These are phyloP conservation scores for Fimicolochytrium jonesii DNA, from an alignment of 192 early-diverging fungal genomes.

Conservation along the genomic window DNA sequence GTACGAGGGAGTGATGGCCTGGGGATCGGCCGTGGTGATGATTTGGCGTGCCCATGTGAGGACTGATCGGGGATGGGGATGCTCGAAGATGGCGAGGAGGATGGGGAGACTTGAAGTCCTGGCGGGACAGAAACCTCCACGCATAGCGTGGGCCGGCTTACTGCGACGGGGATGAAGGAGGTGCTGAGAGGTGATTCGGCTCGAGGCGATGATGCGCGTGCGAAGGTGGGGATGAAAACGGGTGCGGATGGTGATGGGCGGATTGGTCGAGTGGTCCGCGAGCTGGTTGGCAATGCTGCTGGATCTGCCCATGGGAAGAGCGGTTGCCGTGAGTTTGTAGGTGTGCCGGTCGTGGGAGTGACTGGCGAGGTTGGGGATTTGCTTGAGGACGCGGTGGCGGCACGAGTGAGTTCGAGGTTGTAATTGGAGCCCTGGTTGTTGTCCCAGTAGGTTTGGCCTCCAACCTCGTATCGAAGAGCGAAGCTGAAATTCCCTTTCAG, in stretches of 20 bases:
- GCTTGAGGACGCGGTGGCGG: neutral
- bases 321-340: too few relatives aligned
- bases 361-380: neutral
- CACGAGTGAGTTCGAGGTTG: conserved; percentile 4
- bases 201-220: neutral
- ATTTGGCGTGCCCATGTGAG: neutral
- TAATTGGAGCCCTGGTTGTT: conserved; percentile 90
- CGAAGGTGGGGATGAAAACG: neutral
- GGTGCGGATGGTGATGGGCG: neutral
- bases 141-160: too few relatives aligned
- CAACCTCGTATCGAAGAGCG: conserved; percentile 61
- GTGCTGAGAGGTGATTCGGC: too few relatives aligned
- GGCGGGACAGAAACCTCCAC: too few relatives aligned
- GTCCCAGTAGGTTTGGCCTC: conserved; percentile 81
- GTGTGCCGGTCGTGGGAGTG: neutral
- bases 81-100: neutral
- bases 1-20: neutral
- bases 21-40: neutral
- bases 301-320: neutral
- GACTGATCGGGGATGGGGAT: neutral
- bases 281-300: neutral
- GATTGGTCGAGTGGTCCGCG: neutral
- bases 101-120: too few relatives aligned
- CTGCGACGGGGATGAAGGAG: too few relatives aligned
- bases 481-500: conserved; percentile 20